Conservation (phyloP, 768 basidiomycete genomes). For the Rhodosporidiobolus odoratus region DNA sequence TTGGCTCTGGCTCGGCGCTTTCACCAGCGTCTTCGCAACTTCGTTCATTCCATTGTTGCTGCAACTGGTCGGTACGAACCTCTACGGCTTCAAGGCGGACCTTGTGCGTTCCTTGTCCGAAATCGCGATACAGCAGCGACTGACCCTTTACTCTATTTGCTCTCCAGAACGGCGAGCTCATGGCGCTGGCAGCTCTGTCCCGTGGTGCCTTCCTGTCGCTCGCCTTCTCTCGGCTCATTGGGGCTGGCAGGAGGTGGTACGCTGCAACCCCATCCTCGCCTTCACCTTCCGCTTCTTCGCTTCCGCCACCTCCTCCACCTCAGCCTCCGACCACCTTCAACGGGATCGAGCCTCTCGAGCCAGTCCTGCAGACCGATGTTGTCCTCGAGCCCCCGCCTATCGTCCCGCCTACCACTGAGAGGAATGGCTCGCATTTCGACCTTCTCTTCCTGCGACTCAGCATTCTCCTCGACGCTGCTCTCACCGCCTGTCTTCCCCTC, state of each 20-base stretch:
- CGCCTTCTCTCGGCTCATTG: conserved; percentile 25
- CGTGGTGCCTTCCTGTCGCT: conserved; percentile 23
- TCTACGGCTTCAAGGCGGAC: conserved; percentile 40
- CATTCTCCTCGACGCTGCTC: conserved; percentile 44
- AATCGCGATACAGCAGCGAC: too few relatives aligned
- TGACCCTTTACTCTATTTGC: neutral
- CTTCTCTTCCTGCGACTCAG: conserved; percentile 44
- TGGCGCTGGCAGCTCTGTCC: conserved; percentile 37
- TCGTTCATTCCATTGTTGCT: conserved; percentile 43
- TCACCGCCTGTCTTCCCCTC: conserved; percentile 41
- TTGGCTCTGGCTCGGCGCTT: conserved; percentile 42
- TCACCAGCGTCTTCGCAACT: conserved; percentile 44
- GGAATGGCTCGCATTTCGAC: conserved; percentile 44
- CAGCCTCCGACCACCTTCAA: conserved; percentile 37
- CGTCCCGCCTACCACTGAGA: conserved; percentile 32
- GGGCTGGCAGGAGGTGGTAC: conserved; percentile 41
- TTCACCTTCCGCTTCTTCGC: conserved; percentile 13
- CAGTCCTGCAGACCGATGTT: conserved; percentile 4
- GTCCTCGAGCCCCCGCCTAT: conserved; percentile 11
- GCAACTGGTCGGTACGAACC: conserved; percentile 44
- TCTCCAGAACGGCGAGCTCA: conserved; percentile 30
- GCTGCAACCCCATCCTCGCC: conserved; percentile 23
- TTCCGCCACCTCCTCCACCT: conserved; percentile 27
- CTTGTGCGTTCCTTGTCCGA: neutral
- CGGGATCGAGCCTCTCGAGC: conserved; percentile 18